Conservation (phyloP, 768 basidiomycete species). For the Hemileccinum rubropunctum region DNA sequence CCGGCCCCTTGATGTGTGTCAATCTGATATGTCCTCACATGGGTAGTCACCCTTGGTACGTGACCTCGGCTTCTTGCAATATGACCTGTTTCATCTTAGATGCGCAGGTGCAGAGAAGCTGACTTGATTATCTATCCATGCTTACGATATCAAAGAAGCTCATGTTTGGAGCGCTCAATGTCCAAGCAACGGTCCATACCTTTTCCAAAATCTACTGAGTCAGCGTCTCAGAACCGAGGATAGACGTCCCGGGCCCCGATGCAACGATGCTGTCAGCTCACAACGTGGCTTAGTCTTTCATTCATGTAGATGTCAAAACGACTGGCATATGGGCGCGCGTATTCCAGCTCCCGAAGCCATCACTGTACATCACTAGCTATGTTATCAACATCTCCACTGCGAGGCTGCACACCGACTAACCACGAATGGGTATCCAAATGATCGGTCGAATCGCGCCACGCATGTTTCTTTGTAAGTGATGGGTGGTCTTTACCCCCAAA, state of each 20-base stretch:
- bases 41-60: constrained; percentile 11
- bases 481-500: not conserved
- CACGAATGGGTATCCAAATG: no score
- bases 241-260: no score
- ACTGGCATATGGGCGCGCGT: not conserved
- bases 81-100: constrained; percentile 15
- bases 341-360: not conserved
- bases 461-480: not conserved
- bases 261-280: not conserved
- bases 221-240: not conserved
- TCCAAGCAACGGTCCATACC: not conserved
- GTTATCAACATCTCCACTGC: no score
- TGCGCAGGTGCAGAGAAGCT: constrained; percentile 11
- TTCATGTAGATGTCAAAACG: not conserved
- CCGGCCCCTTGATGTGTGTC: constrained; percentile 12
- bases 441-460: not conserved
- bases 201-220: not conserved
- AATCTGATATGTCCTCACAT: constrained; percentile 14
- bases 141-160: constrained; percentile 16
- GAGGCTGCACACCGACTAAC: not conserved
- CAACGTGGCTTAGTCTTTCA: constrained; percentile 28
- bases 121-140: constrained; percentile 3
- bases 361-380: no score
- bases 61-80: constrained; percentile 14
- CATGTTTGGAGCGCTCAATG: not conserved